These are phyloP conservation scores for Populus euphratica DNA, from an alignment of 345 rosid genomes.

Conservation along the genomic window DNA sequence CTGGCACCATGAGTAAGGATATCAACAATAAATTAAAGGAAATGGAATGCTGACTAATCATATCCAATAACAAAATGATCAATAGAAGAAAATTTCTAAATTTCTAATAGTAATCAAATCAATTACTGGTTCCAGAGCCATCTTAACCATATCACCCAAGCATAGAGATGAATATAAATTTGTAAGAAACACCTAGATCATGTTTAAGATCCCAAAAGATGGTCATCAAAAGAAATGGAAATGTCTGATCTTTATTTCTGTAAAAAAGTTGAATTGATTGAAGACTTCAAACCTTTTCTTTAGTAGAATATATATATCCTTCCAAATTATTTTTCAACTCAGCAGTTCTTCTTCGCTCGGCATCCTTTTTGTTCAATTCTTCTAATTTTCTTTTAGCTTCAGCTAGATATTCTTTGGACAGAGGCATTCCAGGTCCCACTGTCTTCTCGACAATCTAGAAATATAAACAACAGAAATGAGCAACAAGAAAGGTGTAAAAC, in stretches of 20 bases:
- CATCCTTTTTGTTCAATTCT: constrained; percentile 76
- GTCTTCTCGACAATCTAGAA: constrained; percentile 73
- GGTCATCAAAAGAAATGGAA: not conserved
- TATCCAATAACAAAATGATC: not conserved
- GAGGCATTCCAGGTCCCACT: constrained; percentile 71
- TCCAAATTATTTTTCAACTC: constrained; percentile 92
- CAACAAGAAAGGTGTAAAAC: not conserved
- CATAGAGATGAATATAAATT: too few relatives aligned
- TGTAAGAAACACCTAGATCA: too few relatives aligned
- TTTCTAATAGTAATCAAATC: not conserved
- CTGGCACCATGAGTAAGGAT: constrained; percentile 38
- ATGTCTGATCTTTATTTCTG: not conserved
- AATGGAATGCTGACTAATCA: not conserved
- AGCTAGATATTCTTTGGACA: constrained; percentile 55
- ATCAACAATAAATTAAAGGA: constrained; percentile 5
- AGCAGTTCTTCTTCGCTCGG: constrained; percentile 86
- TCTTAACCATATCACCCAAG: not conserved
- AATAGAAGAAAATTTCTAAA: not conserved
- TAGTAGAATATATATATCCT: constrained; percentile 86
- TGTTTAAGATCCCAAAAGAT: not conserved
- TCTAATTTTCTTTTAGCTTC: constrained; percentile 77
- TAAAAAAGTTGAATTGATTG: not conserved
- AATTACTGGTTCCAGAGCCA: not conserved
- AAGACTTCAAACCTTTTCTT: constrained; percentile 65
- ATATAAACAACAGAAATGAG: not conserved